These are phyloP conservation scores for Aspergillus saccharolyticus DNA, from an alignment of 495 filamentous ascomycete genomes.

Conservation along the genomic window DNA sequence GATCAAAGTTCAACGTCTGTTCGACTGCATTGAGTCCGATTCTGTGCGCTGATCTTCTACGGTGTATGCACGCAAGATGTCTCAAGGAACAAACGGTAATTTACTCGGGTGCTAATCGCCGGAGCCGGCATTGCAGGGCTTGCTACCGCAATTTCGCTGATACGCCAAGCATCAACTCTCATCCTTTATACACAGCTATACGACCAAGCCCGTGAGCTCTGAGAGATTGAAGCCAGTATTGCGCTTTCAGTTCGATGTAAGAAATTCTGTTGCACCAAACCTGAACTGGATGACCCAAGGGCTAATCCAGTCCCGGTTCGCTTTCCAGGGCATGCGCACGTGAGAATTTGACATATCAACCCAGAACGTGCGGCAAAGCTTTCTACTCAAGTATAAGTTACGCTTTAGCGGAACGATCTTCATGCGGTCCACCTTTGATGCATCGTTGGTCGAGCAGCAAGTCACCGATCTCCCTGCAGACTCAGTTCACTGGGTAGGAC, in stretches of 20 bases:
- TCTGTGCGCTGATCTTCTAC: not conserved
- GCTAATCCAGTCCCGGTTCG: not conserved
- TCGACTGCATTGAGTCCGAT: not conserved
- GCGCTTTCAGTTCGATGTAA: slow-evolving; percentile 47
- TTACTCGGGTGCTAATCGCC: slow-evolving; percentile 39
- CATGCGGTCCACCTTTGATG: slow-evolving; percentile 44
- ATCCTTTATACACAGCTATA: slow-evolving; percentile 40
- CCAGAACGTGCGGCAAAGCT: slow-evolving; percentile 29
- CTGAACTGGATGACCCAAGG: not conserved
- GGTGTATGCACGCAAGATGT: not conserved
- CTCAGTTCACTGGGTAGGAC: slow-evolving; percentile 43
- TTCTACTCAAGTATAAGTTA: slow-evolving; percentile 36
- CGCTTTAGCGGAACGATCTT: slow-evolving; percentile 42
- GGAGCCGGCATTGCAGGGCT: slow-evolving; percentile 48
- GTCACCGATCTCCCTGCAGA: slow-evolving; percentile 40
- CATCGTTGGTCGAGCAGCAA: slow-evolving; percentile 30
- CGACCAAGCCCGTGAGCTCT: slow-evolving; percentile 40
- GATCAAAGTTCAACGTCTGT: not conserved
- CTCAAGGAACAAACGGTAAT: slow-evolving; percentile 10
- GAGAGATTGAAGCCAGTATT: slow-evolving; percentile 47
- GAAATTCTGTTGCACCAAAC: not conserved
- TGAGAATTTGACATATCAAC: not conserved
- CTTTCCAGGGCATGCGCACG: slow-evolving; percentile 41
- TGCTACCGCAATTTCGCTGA: slow-evolving; percentile 39
- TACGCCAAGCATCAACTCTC: slow-evolving; percentile 19